Evolutionary conservation across 2,329 filamentous ascomycete species (phyloP).

Genomic region (Sporothrix inflata): DNA sequence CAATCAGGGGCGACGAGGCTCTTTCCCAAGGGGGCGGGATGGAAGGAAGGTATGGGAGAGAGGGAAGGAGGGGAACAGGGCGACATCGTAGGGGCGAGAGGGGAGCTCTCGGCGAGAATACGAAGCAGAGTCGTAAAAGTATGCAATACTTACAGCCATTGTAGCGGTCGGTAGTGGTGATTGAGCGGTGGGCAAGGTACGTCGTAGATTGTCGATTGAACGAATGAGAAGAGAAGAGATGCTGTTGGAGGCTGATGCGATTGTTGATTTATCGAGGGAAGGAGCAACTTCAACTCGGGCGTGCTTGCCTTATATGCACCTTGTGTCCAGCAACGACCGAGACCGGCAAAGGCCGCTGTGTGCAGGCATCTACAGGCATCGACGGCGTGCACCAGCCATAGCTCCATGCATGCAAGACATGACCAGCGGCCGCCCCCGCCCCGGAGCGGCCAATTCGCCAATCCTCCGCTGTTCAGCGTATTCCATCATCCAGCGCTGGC

Average conservation of each 20-base stretch:
- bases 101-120: background rate
- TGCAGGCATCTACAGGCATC: background rate
- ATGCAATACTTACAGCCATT: constrained; percentile 12
- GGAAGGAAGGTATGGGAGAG: background rate
- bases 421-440: constrained; percentile 6
- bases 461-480: background rate
- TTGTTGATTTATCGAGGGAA: background rate
- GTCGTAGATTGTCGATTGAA: background rate
- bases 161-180: background rate
- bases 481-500: constrained; percentile 19
- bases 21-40: background rate
- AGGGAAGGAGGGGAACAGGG: background rate
- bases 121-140: background rate
- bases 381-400: background rate
- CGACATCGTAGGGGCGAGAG: background rate
- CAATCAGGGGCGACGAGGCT: constrained; percentile 6
- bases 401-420: background rate
- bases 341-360: background rate
- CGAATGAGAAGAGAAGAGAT: background rate
- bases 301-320: constrained; percentile 3
- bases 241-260: background rate
- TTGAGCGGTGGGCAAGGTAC: background rate
- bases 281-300: background rate
- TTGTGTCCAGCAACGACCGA: background rate
- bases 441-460: background rate